These are phyloP conservation scores for Penicillium ochrochloron DNA, from an alignment of 495 filamentous ascomycete species.

Conservation along the genomic window DNA sequence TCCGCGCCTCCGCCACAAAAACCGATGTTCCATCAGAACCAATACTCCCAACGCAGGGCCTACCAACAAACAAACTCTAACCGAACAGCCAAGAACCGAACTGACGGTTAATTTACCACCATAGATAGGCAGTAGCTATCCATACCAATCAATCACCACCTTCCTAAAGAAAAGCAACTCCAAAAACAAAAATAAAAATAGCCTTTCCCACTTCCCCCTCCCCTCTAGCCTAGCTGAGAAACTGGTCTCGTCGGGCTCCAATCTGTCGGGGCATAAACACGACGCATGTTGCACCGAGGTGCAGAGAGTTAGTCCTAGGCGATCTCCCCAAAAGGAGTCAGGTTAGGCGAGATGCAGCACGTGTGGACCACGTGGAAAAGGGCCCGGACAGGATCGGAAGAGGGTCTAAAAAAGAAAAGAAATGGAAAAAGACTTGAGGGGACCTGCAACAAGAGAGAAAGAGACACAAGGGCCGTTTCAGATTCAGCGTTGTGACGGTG, in stretches of 20 bases:
- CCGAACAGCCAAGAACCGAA: neutral
- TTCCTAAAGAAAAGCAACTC: neutral
- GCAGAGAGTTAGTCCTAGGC: conserved; percentile 4
- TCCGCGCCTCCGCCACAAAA: conserved; percentile 2
- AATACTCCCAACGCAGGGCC: neutral
- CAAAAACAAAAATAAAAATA: neutral
- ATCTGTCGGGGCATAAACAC: conserved; percentile 24
- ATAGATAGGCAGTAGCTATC: neutral
- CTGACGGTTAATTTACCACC: neutral
- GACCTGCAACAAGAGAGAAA: neutral
- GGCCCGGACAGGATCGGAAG: conserved; percentile 5
- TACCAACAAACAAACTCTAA: neutral
- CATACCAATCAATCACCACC: neutral
- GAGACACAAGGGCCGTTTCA: conserved; percentile 10
- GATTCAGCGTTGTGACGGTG: conserved; percentile 6
- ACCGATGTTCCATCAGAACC: neutral
- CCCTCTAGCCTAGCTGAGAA: neutral
- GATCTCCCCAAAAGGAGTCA: conserved; percentile 23
- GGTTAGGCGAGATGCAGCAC: conserved; percentile 36
- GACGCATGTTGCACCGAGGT: conserved; percentile 11
- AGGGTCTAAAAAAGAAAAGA: conserved; percentile 4
- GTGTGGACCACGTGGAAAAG: conserved; percentile 35
- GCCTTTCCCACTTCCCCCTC: too few relatives aligned
- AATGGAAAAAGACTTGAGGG: neutral
- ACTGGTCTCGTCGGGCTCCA: neutral